Evolutionary conservation across 208 protist genomes (phyloP).

Genomic region (Wallacemonas rigidus): DNA sequence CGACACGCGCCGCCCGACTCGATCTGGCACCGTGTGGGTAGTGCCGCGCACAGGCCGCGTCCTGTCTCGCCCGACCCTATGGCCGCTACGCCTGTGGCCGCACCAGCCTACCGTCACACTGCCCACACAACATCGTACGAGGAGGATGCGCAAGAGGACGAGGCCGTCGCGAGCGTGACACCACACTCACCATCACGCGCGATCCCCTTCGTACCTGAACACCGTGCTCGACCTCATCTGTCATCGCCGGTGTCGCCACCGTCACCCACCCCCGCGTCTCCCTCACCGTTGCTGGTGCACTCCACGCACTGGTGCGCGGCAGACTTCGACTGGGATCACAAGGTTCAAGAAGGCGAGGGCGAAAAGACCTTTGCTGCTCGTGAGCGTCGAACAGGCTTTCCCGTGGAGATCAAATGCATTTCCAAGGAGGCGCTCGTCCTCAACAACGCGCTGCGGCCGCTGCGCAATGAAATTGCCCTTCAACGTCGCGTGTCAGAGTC

Average conservation of each 20-base stretch:
- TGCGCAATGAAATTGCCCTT: conserved; percentile 96
- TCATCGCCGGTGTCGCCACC: not conserved
- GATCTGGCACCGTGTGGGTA: not conserved
- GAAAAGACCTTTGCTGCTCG: conserved; percentile 47
- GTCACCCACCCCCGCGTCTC: not conserved
- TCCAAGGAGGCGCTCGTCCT: conserved; percentile 42
- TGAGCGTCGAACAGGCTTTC: conserved; percentile 21
- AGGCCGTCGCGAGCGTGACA: not conserved
- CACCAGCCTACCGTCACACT: too few species aligned
- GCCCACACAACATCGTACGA: not conserved
- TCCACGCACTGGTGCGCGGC: conserved; percentile 28
- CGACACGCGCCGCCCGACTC: not conserved
- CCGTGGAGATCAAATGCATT: conserved; percentile 60
- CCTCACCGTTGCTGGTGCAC: not conserved
- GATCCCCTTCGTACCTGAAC: too few species aligned
- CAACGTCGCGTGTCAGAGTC: conserved; percentile 57
- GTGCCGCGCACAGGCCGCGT: too few species aligned
- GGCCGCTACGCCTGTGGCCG: too few species aligned
- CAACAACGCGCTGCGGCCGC: conserved; percentile 80
- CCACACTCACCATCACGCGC: too few species aligned
- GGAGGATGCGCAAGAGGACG: not conserved
- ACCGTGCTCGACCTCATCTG: too few species aligned
- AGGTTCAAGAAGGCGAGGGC: conserved; percentile 42
- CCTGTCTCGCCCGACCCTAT: too few species aligned
- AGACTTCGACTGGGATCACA: conserved; percentile 41